phyloP scores from a whole-genome alignment of 257 asterid genomes.

The Ilex asprella region DNA sequence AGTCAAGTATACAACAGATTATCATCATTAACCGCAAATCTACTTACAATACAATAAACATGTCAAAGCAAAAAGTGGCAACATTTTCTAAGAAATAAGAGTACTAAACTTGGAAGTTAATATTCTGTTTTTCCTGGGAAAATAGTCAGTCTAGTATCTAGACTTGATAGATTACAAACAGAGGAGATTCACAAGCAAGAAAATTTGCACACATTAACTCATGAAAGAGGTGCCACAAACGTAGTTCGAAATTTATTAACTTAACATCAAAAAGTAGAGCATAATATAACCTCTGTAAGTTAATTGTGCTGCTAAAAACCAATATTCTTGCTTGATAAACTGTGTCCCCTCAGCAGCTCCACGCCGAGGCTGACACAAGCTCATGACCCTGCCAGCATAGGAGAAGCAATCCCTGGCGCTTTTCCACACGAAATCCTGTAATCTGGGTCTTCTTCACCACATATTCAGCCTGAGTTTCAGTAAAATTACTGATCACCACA shows the following conservation, averaged over 20 bases:
- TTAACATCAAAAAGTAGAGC: slow-evolving; percentile 19
- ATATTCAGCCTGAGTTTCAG: slow-evolving; percentile 52
- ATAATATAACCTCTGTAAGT: slow-evolving; percentile 11
- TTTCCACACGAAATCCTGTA: slow-evolving; percentile 44
- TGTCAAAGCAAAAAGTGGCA: slow-evolving; percentile 4
- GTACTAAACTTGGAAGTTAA: slow-evolving; percentile 12
- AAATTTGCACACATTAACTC: slow-evolving; percentile 13
- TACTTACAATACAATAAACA: neutral
- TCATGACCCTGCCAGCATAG: slow-evolving; percentile 43
- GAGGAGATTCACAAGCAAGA: slow-evolving; percentile 17
- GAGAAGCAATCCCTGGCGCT: slow-evolving; percentile 33
- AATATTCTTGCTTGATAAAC: slow-evolving; percentile 13
- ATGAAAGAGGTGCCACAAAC: slow-evolving; percentile 11
- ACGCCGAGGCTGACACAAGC: slow-evolving; percentile 37
- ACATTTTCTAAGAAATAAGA: slow-evolving; percentile 5
- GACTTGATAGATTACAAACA: slow-evolving; percentile 6
- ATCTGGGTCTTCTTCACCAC: slow-evolving; percentile 30
- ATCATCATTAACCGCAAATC: too few relatives aligned
- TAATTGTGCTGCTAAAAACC: neutral
- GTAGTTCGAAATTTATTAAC: slow-evolving; percentile 12
- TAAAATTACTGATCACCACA: slow-evolving; percentile 27
- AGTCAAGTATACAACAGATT: neutral
- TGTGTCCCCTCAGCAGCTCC: slow-evolving; percentile 39
- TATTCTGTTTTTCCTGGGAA: neutral
- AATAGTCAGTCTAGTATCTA: slow-evolving; percentile 6